Evolutionary conservation across 371 early-diverging fungal genomes (phyloP).

Genomic region (Dentiscutata heterogama): DNA sequence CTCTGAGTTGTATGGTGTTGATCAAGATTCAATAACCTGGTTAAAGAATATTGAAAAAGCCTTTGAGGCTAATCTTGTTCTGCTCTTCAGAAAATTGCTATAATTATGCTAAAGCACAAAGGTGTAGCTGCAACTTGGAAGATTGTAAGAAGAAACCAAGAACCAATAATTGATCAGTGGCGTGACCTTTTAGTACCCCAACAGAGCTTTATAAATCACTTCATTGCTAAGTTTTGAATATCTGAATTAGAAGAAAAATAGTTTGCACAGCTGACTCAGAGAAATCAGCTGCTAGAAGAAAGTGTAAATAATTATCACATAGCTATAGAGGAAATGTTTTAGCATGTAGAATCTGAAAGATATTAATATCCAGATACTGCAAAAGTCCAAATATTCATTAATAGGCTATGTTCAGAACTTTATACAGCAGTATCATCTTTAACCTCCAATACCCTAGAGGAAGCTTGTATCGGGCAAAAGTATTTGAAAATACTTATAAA

Average conservation of each 20-base stretch:
- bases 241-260: background rate
- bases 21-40: background rate
- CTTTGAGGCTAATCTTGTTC: background rate
- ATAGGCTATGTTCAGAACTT: background rate
- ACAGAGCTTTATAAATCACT: background rate
- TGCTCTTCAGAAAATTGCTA: background rate
- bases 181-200: background rate
- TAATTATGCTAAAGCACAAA: background rate
- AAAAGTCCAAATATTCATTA: background rate
- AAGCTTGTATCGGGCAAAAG: background rate
- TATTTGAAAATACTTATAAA: background rate
- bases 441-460: background rate
- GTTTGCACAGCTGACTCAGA: background rate
- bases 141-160: background rate
- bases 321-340: background rate
- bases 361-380: background rate
- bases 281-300: background rate
- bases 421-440: background rate
- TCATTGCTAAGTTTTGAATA: background rate
- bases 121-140: background rate
- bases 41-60: background rate
- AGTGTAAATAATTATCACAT: background rate
- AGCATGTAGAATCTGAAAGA: background rate
- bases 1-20: too few relatives aligned
- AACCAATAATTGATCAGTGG: background rate